phyloP scores from a whole-genome alignment of 2,329 filamentous ascomycete genomes.

The Colletotrichum endophyticum region DNA sequence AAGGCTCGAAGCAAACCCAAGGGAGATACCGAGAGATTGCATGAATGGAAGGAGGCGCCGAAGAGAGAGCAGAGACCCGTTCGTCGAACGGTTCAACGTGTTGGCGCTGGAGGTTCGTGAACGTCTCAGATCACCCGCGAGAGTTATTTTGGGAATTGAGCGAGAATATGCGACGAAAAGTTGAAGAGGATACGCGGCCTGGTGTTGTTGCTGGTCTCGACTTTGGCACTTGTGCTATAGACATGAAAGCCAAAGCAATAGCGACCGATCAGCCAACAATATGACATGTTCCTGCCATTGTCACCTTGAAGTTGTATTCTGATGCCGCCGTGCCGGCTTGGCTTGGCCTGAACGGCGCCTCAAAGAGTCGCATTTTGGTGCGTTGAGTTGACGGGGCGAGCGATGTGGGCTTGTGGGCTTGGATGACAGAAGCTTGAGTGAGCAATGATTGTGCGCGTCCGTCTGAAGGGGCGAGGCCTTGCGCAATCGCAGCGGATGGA shows the following conservation, averaged over 20 bases:
- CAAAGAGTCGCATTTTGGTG: neutral
- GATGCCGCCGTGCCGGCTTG: neutral
- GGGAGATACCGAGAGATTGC: neutral
- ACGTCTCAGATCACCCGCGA: conserved; percentile 14
- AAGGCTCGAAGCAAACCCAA: neutral
- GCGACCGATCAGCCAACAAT: neutral
- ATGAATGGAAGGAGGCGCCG: neutral
- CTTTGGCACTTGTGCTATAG: neutral
- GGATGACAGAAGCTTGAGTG: conserved; percentile 16
- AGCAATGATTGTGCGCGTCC: neutral
- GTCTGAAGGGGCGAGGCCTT: neutral
- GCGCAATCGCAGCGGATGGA: neutral
- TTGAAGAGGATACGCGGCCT: neutral
- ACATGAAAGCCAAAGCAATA: neutral
- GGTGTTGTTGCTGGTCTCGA: neutral
- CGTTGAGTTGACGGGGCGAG: neutral
- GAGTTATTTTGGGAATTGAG: conserved; percentile 13
- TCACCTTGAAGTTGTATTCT: neutral
- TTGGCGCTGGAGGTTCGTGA: neutral
- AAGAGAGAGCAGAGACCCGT: neutral
- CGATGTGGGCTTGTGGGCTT: neutral
- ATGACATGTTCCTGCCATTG: neutral
- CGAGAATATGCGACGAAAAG: conserved; percentile 2
- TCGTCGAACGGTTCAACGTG: conserved; percentile 3
- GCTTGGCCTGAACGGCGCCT: neutral